Evolutionary conservation across 257 asterid species (phyloP).

Genomic region (Ballota nigra): DNA sequence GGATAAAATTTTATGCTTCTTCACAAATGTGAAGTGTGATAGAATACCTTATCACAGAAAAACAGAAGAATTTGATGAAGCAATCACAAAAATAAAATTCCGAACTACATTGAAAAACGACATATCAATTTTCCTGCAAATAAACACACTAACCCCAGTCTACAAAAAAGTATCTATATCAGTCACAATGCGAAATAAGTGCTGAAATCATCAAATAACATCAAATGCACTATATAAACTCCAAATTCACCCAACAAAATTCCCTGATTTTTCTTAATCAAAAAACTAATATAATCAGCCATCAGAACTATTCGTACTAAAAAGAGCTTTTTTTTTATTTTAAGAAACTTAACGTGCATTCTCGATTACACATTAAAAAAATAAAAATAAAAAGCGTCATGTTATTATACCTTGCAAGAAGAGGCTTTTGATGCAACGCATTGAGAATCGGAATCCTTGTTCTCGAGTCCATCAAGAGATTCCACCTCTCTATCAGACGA

Average conservation of each 20-base stretch:
- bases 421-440: constrained; percentile 41
- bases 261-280: not conserved
- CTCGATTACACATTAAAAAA: not conserved
- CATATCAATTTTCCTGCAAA: not conserved
- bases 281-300: not conserved
- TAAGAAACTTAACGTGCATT: not conserved
- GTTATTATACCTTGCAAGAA: constrained; percentile 54
- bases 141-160: not conserved
- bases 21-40: not conserved
- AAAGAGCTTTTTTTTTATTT: too few relatives aligned
- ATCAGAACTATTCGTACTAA: constrained; percentile 5
- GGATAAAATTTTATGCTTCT: not conserved
- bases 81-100: not conserved
- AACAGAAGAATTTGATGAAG: not conserved
- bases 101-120: not conserved
- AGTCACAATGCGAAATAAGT: not conserved
- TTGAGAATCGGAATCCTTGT: constrained; percentile 43
- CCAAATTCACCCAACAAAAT: not conserved
- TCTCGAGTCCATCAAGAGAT: constrained; percentile 53
- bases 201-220: not conserved
- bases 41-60: not conserved
- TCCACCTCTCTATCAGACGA: constrained; percentile 46
- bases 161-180: not conserved
- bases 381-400: not conserved
- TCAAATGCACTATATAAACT: not conserved